Evolutionary conservation across 2,329 filamentous ascomycete species (phyloP).

Genomic region (Exophiala oligosperma): DNA sequence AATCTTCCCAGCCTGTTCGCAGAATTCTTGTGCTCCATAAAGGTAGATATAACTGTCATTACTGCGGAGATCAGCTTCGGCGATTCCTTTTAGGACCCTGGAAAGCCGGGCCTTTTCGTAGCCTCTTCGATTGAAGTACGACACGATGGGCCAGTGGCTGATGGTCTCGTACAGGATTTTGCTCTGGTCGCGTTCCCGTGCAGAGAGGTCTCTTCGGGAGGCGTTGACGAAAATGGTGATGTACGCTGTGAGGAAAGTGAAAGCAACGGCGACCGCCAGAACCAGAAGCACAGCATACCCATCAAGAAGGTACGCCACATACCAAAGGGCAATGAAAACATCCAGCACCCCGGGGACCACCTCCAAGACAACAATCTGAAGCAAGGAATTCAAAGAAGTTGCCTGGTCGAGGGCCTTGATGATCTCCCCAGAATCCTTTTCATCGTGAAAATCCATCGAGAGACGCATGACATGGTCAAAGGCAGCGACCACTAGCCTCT

Average conservation of each 20-base stretch:
- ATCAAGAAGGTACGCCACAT: background rate
- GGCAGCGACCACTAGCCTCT: background rate
- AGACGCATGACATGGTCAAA: conserved; percentile 8
- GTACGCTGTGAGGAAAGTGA: conserved; percentile 1
- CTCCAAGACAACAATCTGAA: conserved; percentile 1
- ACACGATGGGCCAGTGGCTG: conserved; percentile 1
- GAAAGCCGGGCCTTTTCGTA: background rate
- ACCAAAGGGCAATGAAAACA: background rate
- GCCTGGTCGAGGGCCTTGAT: conserved; percentile 9
- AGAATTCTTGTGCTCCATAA: background rate
- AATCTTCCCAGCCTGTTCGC: background rate
- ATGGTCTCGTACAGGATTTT: conserved; percentile 3
- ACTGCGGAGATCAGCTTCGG: background rate
- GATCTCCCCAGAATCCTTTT: conserved; percentile 8
- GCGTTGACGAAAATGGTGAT: background rate
- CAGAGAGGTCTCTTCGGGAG: background rate
- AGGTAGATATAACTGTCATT: background rate
- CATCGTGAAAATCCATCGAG: conserved; percentile 10
- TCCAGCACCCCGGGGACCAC: background rate
- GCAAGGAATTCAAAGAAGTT: conserved; percentile 5
- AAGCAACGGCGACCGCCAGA: background rate
- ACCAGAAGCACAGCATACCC: background rate
- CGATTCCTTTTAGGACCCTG: background rate
- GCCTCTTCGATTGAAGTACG: background rate
- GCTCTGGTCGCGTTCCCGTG: background rate